A percentile compares a stretch with the other conserved stretches of the same genome.
Evolutionary conservation across 176 grass and related monocot species (phyloP).

Genomic region (Melocanna baccifera): DNA sequence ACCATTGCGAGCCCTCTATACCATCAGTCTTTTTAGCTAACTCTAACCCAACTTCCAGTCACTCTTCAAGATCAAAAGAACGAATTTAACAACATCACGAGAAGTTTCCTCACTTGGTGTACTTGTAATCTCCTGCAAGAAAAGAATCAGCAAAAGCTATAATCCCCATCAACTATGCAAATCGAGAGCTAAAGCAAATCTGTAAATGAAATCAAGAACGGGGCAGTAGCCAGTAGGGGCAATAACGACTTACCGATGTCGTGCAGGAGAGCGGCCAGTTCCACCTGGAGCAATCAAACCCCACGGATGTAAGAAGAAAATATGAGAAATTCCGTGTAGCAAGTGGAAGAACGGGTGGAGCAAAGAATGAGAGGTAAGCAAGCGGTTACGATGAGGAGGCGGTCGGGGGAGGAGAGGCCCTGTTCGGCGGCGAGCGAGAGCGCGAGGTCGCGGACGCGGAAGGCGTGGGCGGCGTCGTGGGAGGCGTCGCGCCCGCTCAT

Average conservation of each 20-base stretch:
- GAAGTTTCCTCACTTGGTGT: constrained; percentile 62
- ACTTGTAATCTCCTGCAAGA: constrained; percentile 89
- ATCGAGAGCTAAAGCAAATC: background rate
- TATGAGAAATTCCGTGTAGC: background rate
- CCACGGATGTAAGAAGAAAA: background rate
- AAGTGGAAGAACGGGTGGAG: background rate
- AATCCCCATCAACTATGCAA: background rate
- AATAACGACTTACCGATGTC: constrained; percentile 57
- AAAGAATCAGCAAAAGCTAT: background rate
- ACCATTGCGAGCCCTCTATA: background rate
- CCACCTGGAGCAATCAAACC: constrained; percentile 53
- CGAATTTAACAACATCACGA: background rate
- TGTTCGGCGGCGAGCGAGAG: constrained; percentile 80
- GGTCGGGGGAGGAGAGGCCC: constrained; percentile 50
- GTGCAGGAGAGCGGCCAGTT: constrained; percentile 84
- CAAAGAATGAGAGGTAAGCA: background rate
- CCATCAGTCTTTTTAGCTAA: background rate
- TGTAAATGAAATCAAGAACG: background rate
- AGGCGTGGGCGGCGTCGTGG: constrained; percentile 85
- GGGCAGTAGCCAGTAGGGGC: background rate
- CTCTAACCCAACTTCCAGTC: background rate
- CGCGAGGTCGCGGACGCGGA: constrained; percentile 83
- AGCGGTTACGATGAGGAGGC: constrained; percentile 53
- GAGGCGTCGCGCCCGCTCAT: constrained; percentile 83
- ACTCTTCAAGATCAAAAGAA: background rate